These are phyloP conservation scores for Kodamaea fungicola DNA, from an alignment of 1,139 yeast genomes.

Conservation along the genomic window DNA sequence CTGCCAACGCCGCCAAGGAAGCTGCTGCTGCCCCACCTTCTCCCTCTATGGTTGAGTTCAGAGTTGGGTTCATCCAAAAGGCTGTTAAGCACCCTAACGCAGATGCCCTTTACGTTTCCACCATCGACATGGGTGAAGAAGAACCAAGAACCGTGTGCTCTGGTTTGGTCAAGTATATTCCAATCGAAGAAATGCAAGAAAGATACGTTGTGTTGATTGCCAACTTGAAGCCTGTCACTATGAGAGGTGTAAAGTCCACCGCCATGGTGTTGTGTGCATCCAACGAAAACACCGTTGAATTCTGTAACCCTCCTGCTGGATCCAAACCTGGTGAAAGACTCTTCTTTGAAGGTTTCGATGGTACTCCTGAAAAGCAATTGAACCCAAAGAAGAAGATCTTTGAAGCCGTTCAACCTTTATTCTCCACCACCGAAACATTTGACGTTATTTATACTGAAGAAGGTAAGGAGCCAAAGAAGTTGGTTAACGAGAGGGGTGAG, in stretches of 20 bases:
- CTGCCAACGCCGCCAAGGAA: conserved; percentile 48
- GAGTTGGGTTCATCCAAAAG: conserved; percentile 96
- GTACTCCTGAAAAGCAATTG: conserved; percentile 85
- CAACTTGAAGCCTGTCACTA: conserved; percentile 62
- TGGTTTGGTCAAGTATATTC: conserved; percentile 67
- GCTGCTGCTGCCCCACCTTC: conserved; percentile 61
- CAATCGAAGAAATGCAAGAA: conserved; percentile 45
- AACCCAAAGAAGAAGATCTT: conserved; percentile 98
- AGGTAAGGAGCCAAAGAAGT: conserved; percentile 71
- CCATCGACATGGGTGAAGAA: conserved; percentile 95
- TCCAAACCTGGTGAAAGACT: conserved; percentile 94
- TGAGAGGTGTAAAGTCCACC: conserved; percentile 74
- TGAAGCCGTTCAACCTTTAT: conserved; percentile 91
- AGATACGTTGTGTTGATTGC: conserved; percentile 52
- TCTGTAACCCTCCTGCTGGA: conserved; percentile 94
- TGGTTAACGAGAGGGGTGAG: conserved; percentile 76
- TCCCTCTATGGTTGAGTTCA: conserved; percentile 85
- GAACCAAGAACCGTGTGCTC: conserved; percentile 99
- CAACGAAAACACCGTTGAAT: conserved; percentile 67
- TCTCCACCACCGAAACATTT: conserved; percentile 71
- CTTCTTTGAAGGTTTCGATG: conserved; percentile 87
- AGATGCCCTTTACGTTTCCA: conserved; percentile 91
- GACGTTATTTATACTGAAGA: conserved; percentile 82
- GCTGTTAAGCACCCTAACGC: conserved; percentile 98
- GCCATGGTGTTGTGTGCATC: conserved; percentile 98